phyloP scores from a whole-genome alignment of 768 basidiomycete species.

The Rhodotorula babjevae region DNA sequence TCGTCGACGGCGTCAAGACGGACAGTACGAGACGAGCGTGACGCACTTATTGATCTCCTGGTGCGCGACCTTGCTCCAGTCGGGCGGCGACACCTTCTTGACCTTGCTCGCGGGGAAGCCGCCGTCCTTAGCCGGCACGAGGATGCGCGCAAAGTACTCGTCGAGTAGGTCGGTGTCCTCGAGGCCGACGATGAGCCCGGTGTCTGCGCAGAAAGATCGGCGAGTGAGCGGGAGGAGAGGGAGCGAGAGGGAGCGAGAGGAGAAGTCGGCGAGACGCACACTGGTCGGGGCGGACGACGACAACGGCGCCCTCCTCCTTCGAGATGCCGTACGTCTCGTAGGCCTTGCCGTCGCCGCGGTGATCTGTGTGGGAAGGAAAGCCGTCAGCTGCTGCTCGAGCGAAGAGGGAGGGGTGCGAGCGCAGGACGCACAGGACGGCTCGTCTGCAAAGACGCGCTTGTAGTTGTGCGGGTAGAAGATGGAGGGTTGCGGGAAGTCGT shows the following conservation, averaged over 20 bases:
- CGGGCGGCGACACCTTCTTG: conserved; percentile 19
- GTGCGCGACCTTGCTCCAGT: conserved; percentile 25
- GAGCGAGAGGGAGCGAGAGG: background rate
- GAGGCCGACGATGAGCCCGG: conserved; percentile 36
- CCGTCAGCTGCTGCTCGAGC: background rate
- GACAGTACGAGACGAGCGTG: background rate
- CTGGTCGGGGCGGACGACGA: conserved; percentile 43
- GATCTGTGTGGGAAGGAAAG: conserved; percentile 1
- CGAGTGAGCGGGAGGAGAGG: background rate
- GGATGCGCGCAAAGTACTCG: conserved; percentile 39
- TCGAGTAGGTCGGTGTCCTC: conserved; percentile 39
- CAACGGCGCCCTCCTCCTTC: conserved; percentile 40
- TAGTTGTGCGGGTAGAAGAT: conserved; percentile 40
- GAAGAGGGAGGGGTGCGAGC: background rate
- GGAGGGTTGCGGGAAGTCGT: conserved; percentile 37
- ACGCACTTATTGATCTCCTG: conserved; percentile 4
- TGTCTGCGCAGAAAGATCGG: conserved; percentile 10
- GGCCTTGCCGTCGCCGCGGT: conserved; percentile 42
- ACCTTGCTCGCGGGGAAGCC: conserved; percentile 14
- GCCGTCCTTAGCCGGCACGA: conserved; percentile 31
- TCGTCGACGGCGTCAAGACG: background rate
- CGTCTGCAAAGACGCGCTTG: conserved; percentile 33
- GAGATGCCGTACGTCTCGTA: conserved; percentile 43
- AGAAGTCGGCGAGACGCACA: no score
- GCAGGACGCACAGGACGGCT: conserved; percentile 15